Percentiles rank a stretch among this genome's conserved stretches.
Evolutionary conservation across 2,329 filamentous ascomycete genomes (phyloP).

Genomic region (Talaromyces marneffei): DNA sequence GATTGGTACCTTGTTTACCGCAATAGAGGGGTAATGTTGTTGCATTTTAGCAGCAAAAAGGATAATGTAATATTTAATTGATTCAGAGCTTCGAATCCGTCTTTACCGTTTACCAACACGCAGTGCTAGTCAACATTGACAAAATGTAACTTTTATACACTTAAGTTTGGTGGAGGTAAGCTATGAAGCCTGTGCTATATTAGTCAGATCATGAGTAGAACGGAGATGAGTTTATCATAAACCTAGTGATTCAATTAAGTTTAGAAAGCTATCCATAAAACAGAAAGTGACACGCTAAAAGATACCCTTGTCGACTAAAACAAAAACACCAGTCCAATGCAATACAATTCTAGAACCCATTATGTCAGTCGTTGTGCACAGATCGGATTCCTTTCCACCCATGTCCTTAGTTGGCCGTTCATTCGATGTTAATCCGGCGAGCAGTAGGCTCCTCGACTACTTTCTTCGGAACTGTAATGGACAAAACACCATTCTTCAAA

Average conservation of each 20-base stretch:
- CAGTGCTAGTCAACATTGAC: too few species aligned
- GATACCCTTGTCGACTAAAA: background rate
- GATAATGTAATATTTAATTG: background rate
- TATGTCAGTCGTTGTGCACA: background rate
- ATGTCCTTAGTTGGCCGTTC: constrained; percentile 16
- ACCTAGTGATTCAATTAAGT: too few species aligned
- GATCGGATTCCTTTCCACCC: background rate
- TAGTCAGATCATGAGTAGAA: too few species aligned
- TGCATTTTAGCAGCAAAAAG: background rate
- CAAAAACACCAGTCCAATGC: background rate
- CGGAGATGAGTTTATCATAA: too few species aligned
- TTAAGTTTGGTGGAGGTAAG: too few species aligned
- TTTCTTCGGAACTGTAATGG: constrained; percentile 53
- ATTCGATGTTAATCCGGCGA: constrained; percentile 55
- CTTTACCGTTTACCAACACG: background rate
- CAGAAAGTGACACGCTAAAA: background rate
- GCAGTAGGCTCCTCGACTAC: constrained; percentile 34
- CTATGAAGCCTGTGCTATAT: too few species aligned
- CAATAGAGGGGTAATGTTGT: background rate
- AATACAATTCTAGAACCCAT: background rate
- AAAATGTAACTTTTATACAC: too few species aligned
- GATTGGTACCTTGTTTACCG: background rate
- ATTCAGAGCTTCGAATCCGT: background rate
- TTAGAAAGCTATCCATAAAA: background rate
- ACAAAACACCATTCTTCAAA: constrained; percentile 56